Evolutionary conservation across 805 yeast species (phyloP).

Genomic region (Candida andamanensis): DNA sequence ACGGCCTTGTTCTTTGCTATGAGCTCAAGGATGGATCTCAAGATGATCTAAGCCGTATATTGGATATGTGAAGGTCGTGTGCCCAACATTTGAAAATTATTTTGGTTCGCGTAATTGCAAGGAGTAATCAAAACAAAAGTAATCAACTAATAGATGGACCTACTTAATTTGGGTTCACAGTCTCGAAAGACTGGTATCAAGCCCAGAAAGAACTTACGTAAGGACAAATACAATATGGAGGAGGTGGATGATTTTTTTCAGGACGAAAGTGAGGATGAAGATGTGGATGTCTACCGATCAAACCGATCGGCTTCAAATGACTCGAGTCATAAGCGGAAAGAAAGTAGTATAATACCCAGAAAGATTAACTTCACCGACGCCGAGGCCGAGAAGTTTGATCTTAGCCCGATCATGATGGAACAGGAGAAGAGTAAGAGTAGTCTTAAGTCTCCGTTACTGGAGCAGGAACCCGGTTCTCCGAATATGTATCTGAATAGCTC

Average conservation of each 20-base stretch:
- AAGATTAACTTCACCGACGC: conserved; percentile 32
- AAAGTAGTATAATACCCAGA: conserved; percentile 23
- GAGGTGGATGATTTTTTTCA: conserved; percentile 64
- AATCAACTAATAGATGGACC: conserved; percentile 24
- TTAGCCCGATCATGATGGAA: conserved; percentile 21
- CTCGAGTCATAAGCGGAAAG: too few relatives aligned
- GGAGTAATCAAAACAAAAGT: too few relatives aligned
- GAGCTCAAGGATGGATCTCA: conserved; percentile 22
- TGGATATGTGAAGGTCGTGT: neutral
- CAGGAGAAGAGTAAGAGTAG: conserved; percentile 1
- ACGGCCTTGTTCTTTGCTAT: conserved; percentile 25
- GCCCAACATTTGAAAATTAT: too few relatives aligned
- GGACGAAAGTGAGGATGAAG: conserved; percentile 37
- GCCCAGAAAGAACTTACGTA: conserved; percentile 41
- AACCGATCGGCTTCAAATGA: conserved; percentile 1
- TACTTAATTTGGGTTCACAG: conserved; percentile 47
- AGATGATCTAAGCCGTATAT: neutral
- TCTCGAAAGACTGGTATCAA: conserved; percentile 65
- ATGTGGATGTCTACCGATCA: neutral
- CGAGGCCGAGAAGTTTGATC: conserved; percentile 25
- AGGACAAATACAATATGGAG: conserved; percentile 62
- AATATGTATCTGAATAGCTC: neutral
- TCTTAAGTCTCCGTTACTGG: conserved; percentile 19
- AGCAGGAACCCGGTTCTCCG: conserved; percentile 2
- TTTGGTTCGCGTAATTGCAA: too few relatives aligned